phyloP scores from a whole-genome alignment of 768 basidiomycete genomes.

The Phanerochaete carnosa region DNA sequence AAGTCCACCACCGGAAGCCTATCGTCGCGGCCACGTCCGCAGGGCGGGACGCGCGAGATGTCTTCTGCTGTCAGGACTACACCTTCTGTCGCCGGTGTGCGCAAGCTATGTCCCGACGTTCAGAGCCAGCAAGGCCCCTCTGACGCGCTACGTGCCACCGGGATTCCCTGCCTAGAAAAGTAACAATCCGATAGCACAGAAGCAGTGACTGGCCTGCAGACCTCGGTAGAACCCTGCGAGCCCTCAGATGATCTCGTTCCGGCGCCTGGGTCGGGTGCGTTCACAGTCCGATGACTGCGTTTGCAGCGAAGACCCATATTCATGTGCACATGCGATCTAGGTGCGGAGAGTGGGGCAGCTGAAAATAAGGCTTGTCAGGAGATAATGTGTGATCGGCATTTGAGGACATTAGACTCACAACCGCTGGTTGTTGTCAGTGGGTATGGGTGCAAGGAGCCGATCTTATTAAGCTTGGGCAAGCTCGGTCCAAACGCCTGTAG shows the following conservation, averaged over 20 bases:
- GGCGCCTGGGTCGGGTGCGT: background rate
- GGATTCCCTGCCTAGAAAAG: slow-evolving; percentile 1
- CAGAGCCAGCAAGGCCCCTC: background rate
- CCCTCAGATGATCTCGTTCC: background rate
- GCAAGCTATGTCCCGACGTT: no score
- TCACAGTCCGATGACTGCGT: background rate
- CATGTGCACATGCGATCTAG: background rate
- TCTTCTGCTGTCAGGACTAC: background rate
- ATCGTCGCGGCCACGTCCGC: background rate
- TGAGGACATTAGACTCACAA: background rate
- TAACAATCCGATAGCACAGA: slow-evolving; percentile 2
- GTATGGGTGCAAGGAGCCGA: background rate
- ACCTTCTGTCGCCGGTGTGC: background rate
- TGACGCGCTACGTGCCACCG: background rate
- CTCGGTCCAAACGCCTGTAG: background rate
- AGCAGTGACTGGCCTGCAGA: background rate
- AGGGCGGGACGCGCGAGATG: background rate
- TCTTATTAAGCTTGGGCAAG: background rate
- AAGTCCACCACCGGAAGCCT: background rate
- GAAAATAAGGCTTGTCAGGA: background rate
- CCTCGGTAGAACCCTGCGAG: slow-evolving; percentile 5
- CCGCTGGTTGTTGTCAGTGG: background rate
- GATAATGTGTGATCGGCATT: background rate
- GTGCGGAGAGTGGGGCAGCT: background rate
- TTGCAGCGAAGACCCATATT: background rate